Percentiles rank a stretch among this genome's conserved stretches.
Conservation (phyloP, 1,284 basidiomycete species). For the Phellinidium pouzarii region DNA sequence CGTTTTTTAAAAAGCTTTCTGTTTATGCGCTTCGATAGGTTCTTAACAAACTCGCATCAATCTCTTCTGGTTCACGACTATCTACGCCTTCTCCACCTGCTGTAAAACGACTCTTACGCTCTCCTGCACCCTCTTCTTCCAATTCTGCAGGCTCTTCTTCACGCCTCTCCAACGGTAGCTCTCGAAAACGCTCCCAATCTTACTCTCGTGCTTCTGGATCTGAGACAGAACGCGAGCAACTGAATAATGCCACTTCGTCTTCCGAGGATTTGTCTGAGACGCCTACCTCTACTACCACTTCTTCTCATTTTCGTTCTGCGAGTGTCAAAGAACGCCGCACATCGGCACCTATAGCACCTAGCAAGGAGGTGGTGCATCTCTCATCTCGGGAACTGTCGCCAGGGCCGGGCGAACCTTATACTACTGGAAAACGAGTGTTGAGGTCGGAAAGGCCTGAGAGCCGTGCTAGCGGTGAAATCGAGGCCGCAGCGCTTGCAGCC, state of each 20-base stretch:
- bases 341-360: slow-evolving; percentile 52
- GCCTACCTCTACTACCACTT: slow-evolving; percentile 32
- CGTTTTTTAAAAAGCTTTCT: slow-evolving; percentile 2
- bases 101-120: slow-evolving; percentile 27
- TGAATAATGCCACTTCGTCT: slow-evolving; percentile 31
- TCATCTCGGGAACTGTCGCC: slow-evolving; percentile 27
- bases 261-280: slow-evolving; percentile 36
- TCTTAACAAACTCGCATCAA: slow-evolving; percentile 57
- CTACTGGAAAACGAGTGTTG: slow-evolving; percentile 13
- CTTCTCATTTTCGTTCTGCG: slow-evolving; percentile 25
- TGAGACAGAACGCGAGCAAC: slow-evolving; percentile 64
- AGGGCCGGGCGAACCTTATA: slow-evolving; percentile 26
- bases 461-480: slow-evolving; percentile 31
- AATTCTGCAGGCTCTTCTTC: slow-evolving; percentile 27
- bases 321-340: slow-evolving; percentile 37
- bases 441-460: slow-evolving; percentile 17
- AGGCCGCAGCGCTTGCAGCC: slow-evolving; percentile 53
- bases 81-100: slow-evolving; percentile 35
- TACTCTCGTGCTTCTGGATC: slow-evolving; percentile 47
- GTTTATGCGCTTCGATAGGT: slow-evolving; percentile 37
- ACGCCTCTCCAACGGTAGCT: background rate
- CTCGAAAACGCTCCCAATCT: slow-evolving; percentile 12
- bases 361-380: slow-evolving; percentile 29
- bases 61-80: slow-evolving; percentile 45
- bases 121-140: slow-evolving; percentile 28